These are phyloP conservation scores for Kurtzmaniella cleridarum DNA, from an alignment of 805 yeast genomes.

Conservation along the genomic window DNA sequence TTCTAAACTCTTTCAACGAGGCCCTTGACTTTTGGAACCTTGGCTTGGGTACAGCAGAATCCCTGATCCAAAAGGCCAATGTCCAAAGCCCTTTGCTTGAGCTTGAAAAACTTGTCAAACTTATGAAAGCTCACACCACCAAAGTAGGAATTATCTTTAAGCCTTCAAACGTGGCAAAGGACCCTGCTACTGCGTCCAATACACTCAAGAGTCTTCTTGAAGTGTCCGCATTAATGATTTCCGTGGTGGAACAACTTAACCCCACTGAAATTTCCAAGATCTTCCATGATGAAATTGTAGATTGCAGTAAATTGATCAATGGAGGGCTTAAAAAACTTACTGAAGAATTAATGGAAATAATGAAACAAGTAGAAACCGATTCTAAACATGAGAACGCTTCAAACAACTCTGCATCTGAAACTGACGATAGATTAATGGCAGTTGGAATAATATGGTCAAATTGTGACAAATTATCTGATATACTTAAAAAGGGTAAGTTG, in stretches of 20 bases:
- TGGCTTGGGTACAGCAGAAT: slow-evolving; percentile 12
- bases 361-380: slow-evolving; percentile 7
- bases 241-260: slow-evolving; percentile 34
- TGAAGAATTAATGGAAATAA: slow-evolving; percentile 14
- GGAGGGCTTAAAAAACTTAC: slow-evolving; percentile 15
- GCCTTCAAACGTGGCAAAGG: slow-evolving; percentile 42
- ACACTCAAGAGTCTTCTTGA: slow-evolving; percentile 44
- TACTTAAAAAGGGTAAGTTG: slow-evolving; percentile 45
- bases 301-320: slow-evolving; percentile 14
- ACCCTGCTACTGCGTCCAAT: slow-evolving; percentile 42
- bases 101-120: slow-evolving; percentile 49
- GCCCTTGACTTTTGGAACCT: slow-evolving; percentile 26
- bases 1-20: slow-evolving; percentile 24
- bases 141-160: slow-evolving; percentile 69
- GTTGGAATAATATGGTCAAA: slow-evolving; percentile 71
- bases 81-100: slow-evolving; percentile 50
- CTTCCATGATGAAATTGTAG: slow-evolving; percentile 28
- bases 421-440: slow-evolving; percentile 43
- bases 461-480: slow-evolving; percentile 45
- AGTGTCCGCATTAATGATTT: slow-evolving; percentile 38
- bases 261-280: slow-evolving; percentile 30
- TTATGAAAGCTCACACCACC: slow-evolving; percentile 71
- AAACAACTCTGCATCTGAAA: slow-evolving; percentile 12
- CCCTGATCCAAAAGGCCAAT: slow-evolving; percentile 20
- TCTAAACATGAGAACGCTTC: slow-evolving; percentile 6